These are phyloP conservation scores for Staphylotrichum longicolle DNA, from an alignment of 495 filamentous ascomycete genomes.

Conservation along the genomic window DNA sequence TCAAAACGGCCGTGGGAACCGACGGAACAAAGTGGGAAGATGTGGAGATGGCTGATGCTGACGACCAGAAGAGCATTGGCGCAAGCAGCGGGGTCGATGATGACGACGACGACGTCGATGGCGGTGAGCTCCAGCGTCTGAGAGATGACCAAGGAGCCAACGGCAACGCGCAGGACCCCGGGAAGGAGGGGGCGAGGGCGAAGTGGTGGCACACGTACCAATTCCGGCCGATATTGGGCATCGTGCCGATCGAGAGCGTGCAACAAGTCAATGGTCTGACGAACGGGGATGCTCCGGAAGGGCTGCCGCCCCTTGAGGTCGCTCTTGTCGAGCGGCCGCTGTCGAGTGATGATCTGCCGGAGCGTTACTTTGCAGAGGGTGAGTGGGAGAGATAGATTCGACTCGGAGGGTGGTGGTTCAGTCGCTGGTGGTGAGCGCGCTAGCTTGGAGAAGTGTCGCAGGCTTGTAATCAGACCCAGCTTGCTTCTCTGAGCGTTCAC, in stretches of 20 bases:
- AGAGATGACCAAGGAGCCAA: constrained; percentile 33
- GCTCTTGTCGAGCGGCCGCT: constrained; percentile 82
- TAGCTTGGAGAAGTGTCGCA: neutral
- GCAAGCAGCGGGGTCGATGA: constrained; percentile 38
- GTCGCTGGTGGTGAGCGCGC: neutral
- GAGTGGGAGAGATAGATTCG: constrained; percentile 42
- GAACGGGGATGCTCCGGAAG: constrained; percentile 16
- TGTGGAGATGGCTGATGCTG: constrained; percentile 39
- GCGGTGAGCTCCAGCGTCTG: constrained; percentile 42
- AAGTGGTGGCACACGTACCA: constrained; percentile 81
- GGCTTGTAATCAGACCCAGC: constrained; percentile 3
- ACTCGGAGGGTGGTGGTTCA: neutral
- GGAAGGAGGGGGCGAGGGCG: constrained; percentile 29
- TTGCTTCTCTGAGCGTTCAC: constrained; percentile 1
- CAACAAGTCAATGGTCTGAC: constrained; percentile 31
- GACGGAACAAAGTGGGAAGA: constrained; percentile 44
- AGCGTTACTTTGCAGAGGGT: constrained; percentile 65
- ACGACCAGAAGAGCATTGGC: constrained; percentile 42
- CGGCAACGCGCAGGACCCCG: constrained; percentile 19
- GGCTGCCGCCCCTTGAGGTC: constrained; percentile 60
- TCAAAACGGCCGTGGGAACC: constrained; percentile 42
- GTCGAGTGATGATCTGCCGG: constrained; percentile 79
- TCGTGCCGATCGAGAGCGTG: constrained; percentile 62
- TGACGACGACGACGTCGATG: constrained; percentile 43
- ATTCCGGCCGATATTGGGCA: constrained; percentile 86